Evolutionary conservation across 805 yeast species (phyloP), one percentile per base, ranked within the genome.

Genomic region (Hanseniaspora hatyaiensis): DNA sequence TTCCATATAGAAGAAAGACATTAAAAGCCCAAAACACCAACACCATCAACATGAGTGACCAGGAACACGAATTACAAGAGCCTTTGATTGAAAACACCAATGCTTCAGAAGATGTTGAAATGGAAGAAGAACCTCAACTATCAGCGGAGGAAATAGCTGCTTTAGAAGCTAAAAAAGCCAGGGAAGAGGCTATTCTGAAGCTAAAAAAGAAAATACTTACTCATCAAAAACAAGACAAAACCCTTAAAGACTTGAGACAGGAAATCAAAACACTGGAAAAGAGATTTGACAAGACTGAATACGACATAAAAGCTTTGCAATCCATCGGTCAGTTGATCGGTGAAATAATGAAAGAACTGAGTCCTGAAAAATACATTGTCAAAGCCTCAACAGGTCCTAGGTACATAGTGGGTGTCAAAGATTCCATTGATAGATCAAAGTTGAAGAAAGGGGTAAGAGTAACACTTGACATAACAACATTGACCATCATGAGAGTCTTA

Each of bases 361-460:
- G 89, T 53, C 95, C 85, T 44, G 98, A 92, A 62, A 73, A 95
- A 57, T 92, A 80, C 63, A 89, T 89, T 54, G 97, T 92, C 43
- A 89, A 89, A 69, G 96, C 97, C 1, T 82, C 94, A 12, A 82
- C 92, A 38, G 98, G 98, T 3, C 98, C 98, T 37, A 76, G 98
- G 59, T 92, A 92, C 63, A 92, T 92, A 55, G 98, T 92, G 43
- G 97, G 97, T 37, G 92, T 95, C 65, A 78, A 98, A 60, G 87
- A 87, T 63, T 82, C 95, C 29, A 85, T 92, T 61, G 84, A 82
- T 61, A 79, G 84, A 58, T 82, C 80, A 38, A 75, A 74, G 52
- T 73, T 92, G 59, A 80, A 83, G 65, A 94, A 87, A 64, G 98
- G 98, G 43, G 88, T 88, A 19, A 77, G 98, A 62, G 98, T 92